These are phyloP conservation scores for Hypoxylon sp. DNA, from an alignment of 2,329 filamentous ascomycete genomes.

Conservation along the genomic window DNA sequence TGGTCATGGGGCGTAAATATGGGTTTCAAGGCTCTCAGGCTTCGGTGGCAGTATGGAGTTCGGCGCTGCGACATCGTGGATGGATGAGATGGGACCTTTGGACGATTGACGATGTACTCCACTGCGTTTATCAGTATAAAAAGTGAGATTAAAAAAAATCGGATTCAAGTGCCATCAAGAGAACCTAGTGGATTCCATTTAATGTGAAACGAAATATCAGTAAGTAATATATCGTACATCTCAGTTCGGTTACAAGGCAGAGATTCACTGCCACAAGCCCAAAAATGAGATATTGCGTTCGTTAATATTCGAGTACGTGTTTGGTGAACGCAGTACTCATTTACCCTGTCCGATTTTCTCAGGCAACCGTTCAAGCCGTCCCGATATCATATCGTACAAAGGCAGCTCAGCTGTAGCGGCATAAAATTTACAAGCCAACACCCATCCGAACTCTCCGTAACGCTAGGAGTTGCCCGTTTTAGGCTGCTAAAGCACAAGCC, in stretches of 20 bases:
- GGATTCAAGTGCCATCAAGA: neutral
- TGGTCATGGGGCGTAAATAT: conserved; percentile 5
- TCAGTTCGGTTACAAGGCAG: too few species aligned
- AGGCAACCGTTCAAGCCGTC: neutral
- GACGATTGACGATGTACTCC: conserved; percentile 3
- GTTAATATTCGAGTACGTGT: conserved; percentile 16
- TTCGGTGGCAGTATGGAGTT: neutral
- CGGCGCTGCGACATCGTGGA: neutral
- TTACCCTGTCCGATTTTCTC: neutral
- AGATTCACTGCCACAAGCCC: neutral
- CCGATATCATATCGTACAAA: conserved; percentile 22
- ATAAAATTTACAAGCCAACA: conserved; percentile 4
- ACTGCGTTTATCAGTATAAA: neutral
- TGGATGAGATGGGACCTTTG: neutral
- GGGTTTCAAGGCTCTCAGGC: neutral
- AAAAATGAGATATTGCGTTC: neutral
- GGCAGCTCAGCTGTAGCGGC: neutral
- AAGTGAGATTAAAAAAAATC: neutral
- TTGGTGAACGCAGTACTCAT: conserved; percentile 4
- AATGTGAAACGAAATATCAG: neutral
- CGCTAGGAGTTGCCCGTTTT: conserved; percentile 2
- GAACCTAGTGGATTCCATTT: neutral
- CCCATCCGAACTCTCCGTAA: neutral
- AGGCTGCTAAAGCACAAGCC: conserved; percentile 1
- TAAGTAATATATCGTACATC: too few species aligned